Base-by-base conservation (phyloP, 306 rosid species). In the Cicer judaicum region DNA sequence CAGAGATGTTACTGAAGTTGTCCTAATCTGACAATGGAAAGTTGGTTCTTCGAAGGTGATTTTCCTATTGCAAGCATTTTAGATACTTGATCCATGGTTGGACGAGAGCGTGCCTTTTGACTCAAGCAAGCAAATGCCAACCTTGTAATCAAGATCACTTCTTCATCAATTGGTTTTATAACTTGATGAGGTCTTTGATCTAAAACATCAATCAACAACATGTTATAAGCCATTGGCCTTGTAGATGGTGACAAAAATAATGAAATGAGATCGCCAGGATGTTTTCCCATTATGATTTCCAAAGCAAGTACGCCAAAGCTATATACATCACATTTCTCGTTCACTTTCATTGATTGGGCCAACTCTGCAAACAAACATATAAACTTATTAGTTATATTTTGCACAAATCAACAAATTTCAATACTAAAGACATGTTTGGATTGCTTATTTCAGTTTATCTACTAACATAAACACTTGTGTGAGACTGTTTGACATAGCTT, bases 231-330 rank as follows among this genome's bases (percentile, higher is more conserved):
- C 16, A 29, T 14, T 50, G 59, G 1, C 11, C 57, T 63, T 24
- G 77, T 70, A 18, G 77, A 62, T 78, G 71, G 24, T 47, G 65
- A 80, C 42, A 57, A n/a, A 52, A 66, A 66, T 7, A 77, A 79
- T 9, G 74, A 72, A 5, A 66, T 40, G 18, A 66, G 64, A 47
- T 80, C 80, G 10, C 66, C 72, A 1, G 76, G 80, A 68, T 80
- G 84, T 15, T 57, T 67, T 19, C 84, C 80, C 57, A 48, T 38
- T 4, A 80, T 24, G 70, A 80, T 73, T 68, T 80, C 83, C 5
- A 80, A 15, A 5, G 18, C 47, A 68, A 80, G 49, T 2, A 73
- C 75, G 48, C 79, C 83, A 47, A 73, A 80, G 21, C 79, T 74
- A 8, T 57, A 80, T 1, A 74, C 80, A 49, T 80, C 80, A 74